phyloP scores from a whole-genome alignment of 208 protist species.

The Wallacemonas rigidus region DNA sequence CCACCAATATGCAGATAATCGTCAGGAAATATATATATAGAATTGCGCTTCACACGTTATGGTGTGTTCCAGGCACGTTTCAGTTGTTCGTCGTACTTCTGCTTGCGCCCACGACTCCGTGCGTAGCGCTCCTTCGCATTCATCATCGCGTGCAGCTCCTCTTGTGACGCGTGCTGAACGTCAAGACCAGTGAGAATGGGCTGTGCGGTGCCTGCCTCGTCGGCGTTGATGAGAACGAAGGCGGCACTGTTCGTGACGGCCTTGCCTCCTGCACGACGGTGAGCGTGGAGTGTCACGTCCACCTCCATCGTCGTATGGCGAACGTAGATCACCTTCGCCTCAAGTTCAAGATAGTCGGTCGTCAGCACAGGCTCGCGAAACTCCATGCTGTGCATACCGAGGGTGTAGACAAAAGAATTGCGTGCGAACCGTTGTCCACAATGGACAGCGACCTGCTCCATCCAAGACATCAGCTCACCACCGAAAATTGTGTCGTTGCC shows the following conservation, averaged over 20 bases:
- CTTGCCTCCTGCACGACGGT: slow-evolving; percentile 21
- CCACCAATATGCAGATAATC: too few species aligned
- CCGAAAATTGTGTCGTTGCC: slow-evolving; percentile 46
- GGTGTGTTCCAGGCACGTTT: not conserved
- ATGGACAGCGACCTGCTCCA: slow-evolving; percentile 37
- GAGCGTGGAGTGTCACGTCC: slow-evolving; percentile 26
- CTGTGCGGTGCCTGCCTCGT: slow-evolving; percentile 15
- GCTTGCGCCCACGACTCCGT: slow-evolving; percentile 5
- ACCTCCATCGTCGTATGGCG: slow-evolving; percentile 39
- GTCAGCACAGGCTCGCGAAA: slow-evolving; percentile 32
- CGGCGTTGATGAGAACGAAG: slow-evolving; percentile 46
- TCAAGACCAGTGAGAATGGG: slow-evolving; percentile 8
- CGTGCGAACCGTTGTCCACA: slow-evolving; percentile 34
- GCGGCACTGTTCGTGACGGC: slow-evolving; percentile 40
- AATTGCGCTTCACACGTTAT: not conserved
- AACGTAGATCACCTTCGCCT: slow-evolving; percentile 38
- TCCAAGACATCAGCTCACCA: slow-evolving; percentile 36
- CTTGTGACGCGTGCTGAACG: slow-evolving; percentile 12
- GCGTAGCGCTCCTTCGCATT: slow-evolving; percentile 7
- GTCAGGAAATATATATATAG: too few species aligned
- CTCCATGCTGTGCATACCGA: slow-evolving; percentile 43
- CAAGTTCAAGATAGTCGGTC: slow-evolving; percentile 17
- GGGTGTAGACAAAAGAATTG: slow-evolving; percentile 23
- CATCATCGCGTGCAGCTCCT: slow-evolving; percentile 20
- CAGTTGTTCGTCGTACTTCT: not conserved